Evolutionary conservation across 768 basidiomycete genomes (phyloP), one percentile per base, ranked within the genome.

Genomic region (Pseudohyphozyma bogoriensis): DNA sequence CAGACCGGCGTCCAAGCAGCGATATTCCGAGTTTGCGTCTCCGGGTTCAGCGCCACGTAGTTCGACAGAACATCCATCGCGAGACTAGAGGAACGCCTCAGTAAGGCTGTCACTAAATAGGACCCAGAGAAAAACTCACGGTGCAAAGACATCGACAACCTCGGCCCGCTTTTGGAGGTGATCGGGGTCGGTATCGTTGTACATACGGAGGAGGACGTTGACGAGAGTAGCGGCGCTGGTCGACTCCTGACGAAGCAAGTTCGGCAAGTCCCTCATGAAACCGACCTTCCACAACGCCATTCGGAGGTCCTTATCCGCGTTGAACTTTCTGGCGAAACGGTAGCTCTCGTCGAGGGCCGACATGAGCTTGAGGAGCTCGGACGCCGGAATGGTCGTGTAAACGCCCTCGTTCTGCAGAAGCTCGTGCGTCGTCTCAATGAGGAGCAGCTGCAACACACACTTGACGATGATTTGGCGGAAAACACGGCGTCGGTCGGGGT

Each of bases 381-480:
- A 85, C 1, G 95, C 89, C 39, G 95, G 95, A 68, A 97, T 97
- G 5, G 86, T 89, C 49, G 78, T 80, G 76, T 97, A 97, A 49
- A 99, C 87, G 42, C 86, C 83, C 60, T 89, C 80, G 70, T 93
- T 96, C 61, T 90, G 87, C 35, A 99, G 79, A 28, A 99, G 78
- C 67, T 97, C 95, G 70, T 90, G 91, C 4, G 92, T 93, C 10
- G 89, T 97, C 76, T 99, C 95, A 65, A 99, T 97, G 39, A 99
- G 80, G 56, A 97, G 79, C 26, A 99, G 76, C 69, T 99, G 95
- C 33, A 99, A 81, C 26, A 99, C 95, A 73, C 95, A 99, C 85
- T 97, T 97, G 66, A 96, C 91, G 63, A 99, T 97, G 75, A 99
- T 97, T 73, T 97, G 95, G 72, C 90, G 87, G 83, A 99, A 99